Percentiles rank a stretch among this genome's conserved stretches.
Conservation (phyloP, 208 protist species). For the Willaertia magna region DNA sequence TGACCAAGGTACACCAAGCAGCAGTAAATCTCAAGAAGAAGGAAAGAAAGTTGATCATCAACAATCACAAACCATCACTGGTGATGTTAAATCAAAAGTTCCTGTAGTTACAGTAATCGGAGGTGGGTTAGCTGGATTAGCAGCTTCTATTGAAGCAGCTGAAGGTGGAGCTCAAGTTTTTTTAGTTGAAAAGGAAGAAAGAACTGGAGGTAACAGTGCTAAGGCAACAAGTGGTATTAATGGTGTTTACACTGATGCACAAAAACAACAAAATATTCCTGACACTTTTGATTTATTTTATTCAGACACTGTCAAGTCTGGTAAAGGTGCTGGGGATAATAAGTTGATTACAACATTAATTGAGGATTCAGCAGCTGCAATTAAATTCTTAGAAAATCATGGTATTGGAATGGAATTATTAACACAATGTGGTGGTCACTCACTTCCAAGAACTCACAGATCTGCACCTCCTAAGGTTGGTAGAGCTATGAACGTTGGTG, state of each 20-base stretch:
- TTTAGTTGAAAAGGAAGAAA: not conserved
- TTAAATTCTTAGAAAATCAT: slow-evolving; percentile 48
- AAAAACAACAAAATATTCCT: slow-evolving; percentile 40
- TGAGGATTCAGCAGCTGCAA: slow-evolving; percentile 41
- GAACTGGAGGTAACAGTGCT: slow-evolving; percentile 45
- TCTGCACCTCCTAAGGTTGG: not conserved
- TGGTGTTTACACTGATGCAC: slow-evolving; percentile 51
- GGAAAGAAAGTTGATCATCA: too few species aligned
- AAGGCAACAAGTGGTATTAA: slow-evolving; percentile 82
- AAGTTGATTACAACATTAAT: slow-evolving; percentile 44
- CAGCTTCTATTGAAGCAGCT: not conserved
- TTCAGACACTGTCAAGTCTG: slow-evolving; percentile 22
- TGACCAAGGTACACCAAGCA: too few species aligned
- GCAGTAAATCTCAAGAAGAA: too few species aligned
- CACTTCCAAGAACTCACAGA: slow-evolving; percentile 54
- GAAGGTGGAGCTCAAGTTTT: not conserved
- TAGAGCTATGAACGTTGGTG: not conserved
- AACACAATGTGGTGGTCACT: slow-evolving; percentile 61
- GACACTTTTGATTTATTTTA: slow-evolving; percentile 44
- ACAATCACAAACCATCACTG: not conserved
- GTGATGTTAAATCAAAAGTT: too few species aligned
- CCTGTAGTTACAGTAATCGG: not conserved
- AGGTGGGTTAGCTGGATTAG: not conserved
- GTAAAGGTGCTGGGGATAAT: not conserved
- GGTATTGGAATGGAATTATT: slow-evolving; percentile 54